These are phyloP conservation scores for Darksidea phi DNA, from an alignment of 495 filamentous ascomycete genomes.

Conservation along the genomic window DNA sequence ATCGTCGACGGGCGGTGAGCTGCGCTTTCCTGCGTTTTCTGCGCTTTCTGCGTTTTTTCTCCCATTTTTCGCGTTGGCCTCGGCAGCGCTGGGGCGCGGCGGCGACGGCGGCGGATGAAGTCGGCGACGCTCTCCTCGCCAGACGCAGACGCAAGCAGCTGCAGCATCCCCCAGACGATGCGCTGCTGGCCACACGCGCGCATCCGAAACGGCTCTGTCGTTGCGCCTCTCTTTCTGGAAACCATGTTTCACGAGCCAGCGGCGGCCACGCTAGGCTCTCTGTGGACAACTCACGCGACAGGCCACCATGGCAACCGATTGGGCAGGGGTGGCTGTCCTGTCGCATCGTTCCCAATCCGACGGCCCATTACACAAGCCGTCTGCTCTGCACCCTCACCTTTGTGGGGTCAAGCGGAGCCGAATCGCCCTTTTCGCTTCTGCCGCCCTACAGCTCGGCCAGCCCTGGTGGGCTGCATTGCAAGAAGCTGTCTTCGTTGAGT, in stretches of 20 bases:
- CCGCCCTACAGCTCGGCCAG: not conserved
- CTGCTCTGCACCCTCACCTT: constrained; percentile 27
- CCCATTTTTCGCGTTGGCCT: not conserved
- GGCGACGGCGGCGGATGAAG: not conserved
- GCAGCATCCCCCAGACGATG: not conserved
- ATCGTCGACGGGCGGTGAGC: constrained; percentile 25
- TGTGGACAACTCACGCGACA: constrained; percentile 26
- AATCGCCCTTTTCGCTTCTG: not conserved
- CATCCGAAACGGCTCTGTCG: constrained; percentile 19
- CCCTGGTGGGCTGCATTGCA: not conserved
- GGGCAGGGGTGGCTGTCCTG: constrained; percentile 15
- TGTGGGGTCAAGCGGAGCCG: constrained; percentile 23
- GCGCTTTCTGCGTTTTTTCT: constrained; percentile 10
- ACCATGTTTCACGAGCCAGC: constrained; percentile 23
- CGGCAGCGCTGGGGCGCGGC: not conserved
- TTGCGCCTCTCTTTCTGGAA: constrained; percentile 23
- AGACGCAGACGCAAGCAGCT: not conserved
- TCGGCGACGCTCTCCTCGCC: not conserved
- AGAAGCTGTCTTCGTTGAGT: no score
- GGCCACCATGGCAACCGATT: constrained; percentile 6
- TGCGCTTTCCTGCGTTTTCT: constrained; percentile 4
- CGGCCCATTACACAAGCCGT: constrained; percentile 5
- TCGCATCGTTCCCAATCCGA: constrained; percentile 11
- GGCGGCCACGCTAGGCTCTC: not conserved
- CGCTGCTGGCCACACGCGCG: not conserved